Base-by-base conservation (phyloP, 805 yeast genomes). In the Metschnikowia lunata region DNA sequence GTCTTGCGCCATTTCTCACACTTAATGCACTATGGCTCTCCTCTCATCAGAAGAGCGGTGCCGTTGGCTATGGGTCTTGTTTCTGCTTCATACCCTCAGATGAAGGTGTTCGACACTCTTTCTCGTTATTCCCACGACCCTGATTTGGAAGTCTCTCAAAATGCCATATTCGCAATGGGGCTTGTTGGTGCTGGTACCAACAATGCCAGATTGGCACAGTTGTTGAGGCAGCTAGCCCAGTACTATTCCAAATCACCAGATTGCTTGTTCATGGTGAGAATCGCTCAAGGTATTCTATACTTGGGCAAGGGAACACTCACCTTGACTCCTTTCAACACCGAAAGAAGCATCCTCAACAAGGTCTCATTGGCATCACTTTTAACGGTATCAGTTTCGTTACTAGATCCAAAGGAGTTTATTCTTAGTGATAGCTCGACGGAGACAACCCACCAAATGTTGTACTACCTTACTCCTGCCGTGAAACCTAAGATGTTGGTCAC, bases 31-130 rank as follows among this genome's bases (percentile, higher is more conserved):
- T 93, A 93, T 62, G 99, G 99, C 47, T 90, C 88, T 57, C 82
- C 93, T 18, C 77, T 87, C 48, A 87, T 93, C 48, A 84, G 90
- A 58, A 80, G 96, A 57, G 90, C 97, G 14, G 98, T 93, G 36
- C 99, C 99, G 30, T 76, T 93, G 54, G 98, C 99, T n/a, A 86
- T 93, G 90, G 97, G 97, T 40, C 78, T 93, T 48, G 85, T 91
- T 7, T 87, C 96, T 6, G 83, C 95, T 2, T 88, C 97, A 2
- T 85, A 89, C 64, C 96, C 99, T 9, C 93, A 90, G 67, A 90
- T 93, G 86, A 90, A 89, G 67, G 96, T 91, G 12, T 93, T 88
- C 61, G 99, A 93, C 64, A 90, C 98, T 0, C 75, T 93, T 52
- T 90, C 98, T 5, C 80, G 99, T 63, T 89, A 88, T 69, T 88